Percentiles rank a stretch among this genome's conserved stretches.
These are phyloP conservation scores for Rhynchospora tenuis DNA, from an alignment of 176 grass and related monocot genomes.

Conservation along the genomic window DNA sequence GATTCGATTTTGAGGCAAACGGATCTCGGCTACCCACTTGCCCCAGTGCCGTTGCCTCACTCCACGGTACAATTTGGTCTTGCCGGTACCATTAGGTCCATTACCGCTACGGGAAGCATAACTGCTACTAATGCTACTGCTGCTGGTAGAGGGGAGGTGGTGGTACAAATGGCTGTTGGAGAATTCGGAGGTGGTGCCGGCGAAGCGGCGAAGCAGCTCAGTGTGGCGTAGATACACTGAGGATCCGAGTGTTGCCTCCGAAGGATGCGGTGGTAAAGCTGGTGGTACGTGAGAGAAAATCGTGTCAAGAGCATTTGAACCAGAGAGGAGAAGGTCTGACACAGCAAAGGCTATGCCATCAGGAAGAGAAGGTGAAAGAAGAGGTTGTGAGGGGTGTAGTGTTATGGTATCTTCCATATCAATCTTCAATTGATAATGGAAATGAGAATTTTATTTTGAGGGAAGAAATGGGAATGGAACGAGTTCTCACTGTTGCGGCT, in stretches of 20 bases:
- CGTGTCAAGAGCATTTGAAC: constrained; percentile 63
- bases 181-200: constrained; percentile 1
- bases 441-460: background rate
- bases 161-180: background rate
- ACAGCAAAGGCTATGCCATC: constrained; percentile 23
- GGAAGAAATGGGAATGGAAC: background rate
- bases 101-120: background rate
- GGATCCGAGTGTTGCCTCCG: constrained; percentile 66
- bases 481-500: background rate
- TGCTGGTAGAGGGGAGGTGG: background rate
- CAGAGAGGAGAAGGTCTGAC: constrained; percentile 45
- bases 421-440: background rate
- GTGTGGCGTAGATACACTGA: constrained; percentile 78
- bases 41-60: constrained; percentile 96
- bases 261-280: constrained; percentile 19
- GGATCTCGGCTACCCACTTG: constrained; percentile 94
- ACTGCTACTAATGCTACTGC: background rate
- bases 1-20: constrained; percentile 84
- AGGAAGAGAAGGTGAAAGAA: background rate
- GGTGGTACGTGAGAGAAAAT: constrained; percentile 65
- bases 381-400: background rate
- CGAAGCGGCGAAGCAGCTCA: constrained; percentile 69
- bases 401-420: constrained; percentile 13
- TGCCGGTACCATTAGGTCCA: background rate
- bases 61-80: constrained; percentile 71